Percentiles rank a stretch among this genome's conserved stretches.
phyloP scores from a whole-genome alignment of 768 basidiomycete species.

The Suillus subluteus region DNA sequence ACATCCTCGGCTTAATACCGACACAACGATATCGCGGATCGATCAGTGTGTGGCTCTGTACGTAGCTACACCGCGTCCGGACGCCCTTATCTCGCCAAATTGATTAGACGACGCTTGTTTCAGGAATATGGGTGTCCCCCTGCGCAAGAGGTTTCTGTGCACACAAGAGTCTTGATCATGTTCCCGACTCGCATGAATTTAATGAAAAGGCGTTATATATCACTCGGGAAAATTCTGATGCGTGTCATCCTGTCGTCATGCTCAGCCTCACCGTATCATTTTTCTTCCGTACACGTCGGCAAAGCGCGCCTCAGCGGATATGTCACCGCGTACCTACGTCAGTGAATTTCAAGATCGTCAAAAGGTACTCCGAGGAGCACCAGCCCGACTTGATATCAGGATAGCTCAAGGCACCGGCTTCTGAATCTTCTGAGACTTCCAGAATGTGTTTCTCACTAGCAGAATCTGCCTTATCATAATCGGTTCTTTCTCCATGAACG shows the following conservation, averaged over 20 bases:
- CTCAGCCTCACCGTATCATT: background rate
- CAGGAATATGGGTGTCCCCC: background rate
- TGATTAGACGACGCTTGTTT: background rate
- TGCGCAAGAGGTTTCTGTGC: too few species aligned
- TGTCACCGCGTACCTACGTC: background rate
- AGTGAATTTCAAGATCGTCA: background rate
- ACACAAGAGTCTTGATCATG: background rate
- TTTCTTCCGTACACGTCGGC: background rate
- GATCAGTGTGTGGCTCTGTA: background rate
- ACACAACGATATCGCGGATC: background rate
- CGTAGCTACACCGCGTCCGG: background rate
- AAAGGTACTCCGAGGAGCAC: background rate
- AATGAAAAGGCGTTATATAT: background rate
- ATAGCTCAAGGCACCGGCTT: background rate
- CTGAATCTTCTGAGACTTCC: background rate
- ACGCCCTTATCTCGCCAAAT: background rate
- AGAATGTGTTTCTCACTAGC: background rate
- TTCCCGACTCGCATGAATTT: background rate
- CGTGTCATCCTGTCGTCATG: background rate
- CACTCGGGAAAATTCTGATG: background rate
- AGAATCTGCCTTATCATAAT: slow-evolving; percentile 1
- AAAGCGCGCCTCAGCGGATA: background rate
- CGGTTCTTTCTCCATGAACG: background rate
- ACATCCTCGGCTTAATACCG: background rate
- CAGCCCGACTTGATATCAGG: background rate